Percentiles rank a stretch among this genome's conserved stretches.
These are phyloP conservation scores for Aspergillus sp. DNA, from an alignment of 2,329 filamentous ascomycete genomes.

Conservation along the genomic window DNA sequence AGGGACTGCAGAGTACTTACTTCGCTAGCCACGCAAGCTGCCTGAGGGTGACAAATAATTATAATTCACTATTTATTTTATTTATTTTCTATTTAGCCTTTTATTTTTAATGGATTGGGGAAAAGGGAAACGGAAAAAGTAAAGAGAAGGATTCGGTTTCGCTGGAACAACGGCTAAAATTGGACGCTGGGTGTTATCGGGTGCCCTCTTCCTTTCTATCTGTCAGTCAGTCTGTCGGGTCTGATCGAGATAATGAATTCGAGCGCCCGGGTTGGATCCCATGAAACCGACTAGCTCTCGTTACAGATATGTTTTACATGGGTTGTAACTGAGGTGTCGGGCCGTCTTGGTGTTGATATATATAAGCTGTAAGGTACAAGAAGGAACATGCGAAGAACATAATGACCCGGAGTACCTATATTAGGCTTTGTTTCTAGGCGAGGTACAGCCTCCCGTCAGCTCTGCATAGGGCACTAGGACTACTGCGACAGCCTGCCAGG, in stretches of 20 bases:
- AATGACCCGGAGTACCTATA: neutral
- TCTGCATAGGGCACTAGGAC: neutral
- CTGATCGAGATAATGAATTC: neutral
- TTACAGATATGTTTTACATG: neutral
- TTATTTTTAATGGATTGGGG: too few relatives aligned
- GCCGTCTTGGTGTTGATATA: neutral
- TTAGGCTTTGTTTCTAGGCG: neutral
- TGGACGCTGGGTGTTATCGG: too few relatives aligned
- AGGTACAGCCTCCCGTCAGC: neutral
- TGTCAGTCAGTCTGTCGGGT: neutral
- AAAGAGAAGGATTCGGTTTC: neutral
- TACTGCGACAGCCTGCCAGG: neutral
- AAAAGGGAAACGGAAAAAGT: neutral
- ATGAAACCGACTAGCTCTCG: neutral
- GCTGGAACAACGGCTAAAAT: too few relatives aligned
- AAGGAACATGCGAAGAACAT: neutral
- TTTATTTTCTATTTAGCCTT: too few relatives aligned
- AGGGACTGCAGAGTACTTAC: too few relatives aligned
- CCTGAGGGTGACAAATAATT: neutral
- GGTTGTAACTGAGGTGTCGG: neutral
- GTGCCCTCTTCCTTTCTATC: too few relatives aligned
- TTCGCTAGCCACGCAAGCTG: neutral
- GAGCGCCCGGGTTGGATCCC: neutral
- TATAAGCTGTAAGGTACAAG: conserved; percentile 1
- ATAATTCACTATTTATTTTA: neutral